Percentiles rank a stretch among this genome's conserved stretches.
These are phyloP conservation scores for Xerocomus amazonicus DNA, from an alignment of 1,284 basidiomycete genomes.

Conservation along the genomic window DNA sequence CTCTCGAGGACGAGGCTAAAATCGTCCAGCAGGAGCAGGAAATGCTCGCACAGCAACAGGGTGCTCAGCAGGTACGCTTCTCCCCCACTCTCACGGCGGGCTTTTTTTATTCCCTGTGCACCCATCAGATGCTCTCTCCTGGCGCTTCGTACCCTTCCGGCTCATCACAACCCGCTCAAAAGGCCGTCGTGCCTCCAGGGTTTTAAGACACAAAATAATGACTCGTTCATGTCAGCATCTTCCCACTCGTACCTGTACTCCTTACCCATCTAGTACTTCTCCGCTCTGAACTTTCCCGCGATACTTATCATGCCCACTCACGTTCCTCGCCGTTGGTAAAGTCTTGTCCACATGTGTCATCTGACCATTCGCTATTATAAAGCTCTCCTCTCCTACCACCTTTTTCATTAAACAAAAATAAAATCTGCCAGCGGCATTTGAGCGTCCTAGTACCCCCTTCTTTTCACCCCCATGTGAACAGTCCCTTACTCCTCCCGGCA, in stretches of 20 bases:
- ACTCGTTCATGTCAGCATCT: slow-evolving; percentile 2
- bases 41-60: slow-evolving; percentile 89
- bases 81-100: neutral
- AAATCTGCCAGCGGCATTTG: slow-evolving; percentile 26
- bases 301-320: slow-evolving; percentile 5
- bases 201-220: slow-evolving; percentile 42
- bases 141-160: slow-evolving; percentile 49
- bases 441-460: slow-evolving; percentile 13
- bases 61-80: slow-evolving; percentile 75
- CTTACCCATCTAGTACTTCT: slow-evolving; percentile 14
- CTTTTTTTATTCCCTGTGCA: slow-evolving; percentile 10
- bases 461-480: slow-evolving; percentile 22
- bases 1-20: slow-evolving; percentile 94
- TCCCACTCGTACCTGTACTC: neutral
- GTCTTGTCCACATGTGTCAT: slow-evolving; percentile 24
- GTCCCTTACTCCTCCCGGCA: slow-evolving; percentile 24
- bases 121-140: slow-evolving; percentile 60
- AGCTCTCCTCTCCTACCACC: slow-evolving; percentile 18
- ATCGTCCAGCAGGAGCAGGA: slow-evolving; percentile 95
- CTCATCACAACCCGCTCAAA: slow-evolving; percentile 47
- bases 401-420: slow-evolving; percentile 12
- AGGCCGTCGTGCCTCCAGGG: slow-evolving; percentile 72
- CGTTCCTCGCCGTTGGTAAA: slow-evolving; percentile 10
- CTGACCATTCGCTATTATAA: slow-evolving; percentile 29
- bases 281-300: slow-evolving; percentile 13